A percentile compares a stretch with the other conserved stretches of the same genome.
These are phyloP conservation scores for Yamadazyma olivae DNA, from an alignment of 805 yeast genomes.

Conservation along the genomic window DNA sequence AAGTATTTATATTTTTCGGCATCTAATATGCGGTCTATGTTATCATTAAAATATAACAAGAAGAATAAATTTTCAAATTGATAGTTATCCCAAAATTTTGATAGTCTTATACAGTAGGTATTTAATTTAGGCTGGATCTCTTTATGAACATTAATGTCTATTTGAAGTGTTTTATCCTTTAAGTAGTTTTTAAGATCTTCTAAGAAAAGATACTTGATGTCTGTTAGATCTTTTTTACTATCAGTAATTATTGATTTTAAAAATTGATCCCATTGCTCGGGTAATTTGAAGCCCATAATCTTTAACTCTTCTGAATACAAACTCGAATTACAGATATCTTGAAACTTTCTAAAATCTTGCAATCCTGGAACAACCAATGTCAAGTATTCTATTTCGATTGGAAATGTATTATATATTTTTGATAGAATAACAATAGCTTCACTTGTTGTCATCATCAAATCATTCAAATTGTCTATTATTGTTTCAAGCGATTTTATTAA, in stretches of 20 bases:
- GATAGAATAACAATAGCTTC: slow-evolving; percentile 3
- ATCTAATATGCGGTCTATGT: slow-evolving; percentile 3
- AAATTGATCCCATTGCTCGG: slow-evolving; percentile 8
- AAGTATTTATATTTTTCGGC: neutral
- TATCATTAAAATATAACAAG: slow-evolving; percentile 5
- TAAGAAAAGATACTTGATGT: neutral
- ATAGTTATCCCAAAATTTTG: slow-evolving; percentile 10
- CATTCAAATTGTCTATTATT: neutral
- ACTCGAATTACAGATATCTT: slow-evolving; percentile 2
- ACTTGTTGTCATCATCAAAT: slow-evolving; percentile 3
- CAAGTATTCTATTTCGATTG: slow-evolving; percentile 7
- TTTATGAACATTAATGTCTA: neutral
- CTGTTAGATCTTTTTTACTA: too few relatives aligned
- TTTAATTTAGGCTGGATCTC: slow-evolving; percentile 1
- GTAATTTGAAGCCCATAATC: slow-evolving; percentile 6
- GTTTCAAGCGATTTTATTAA: neutral
- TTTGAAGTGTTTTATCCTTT: neutral
- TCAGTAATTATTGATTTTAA: neutral
- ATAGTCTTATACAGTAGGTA: slow-evolving; percentile 1
- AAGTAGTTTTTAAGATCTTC: slow-evolving; percentile 6
- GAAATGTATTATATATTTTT: neutral
- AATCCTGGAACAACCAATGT: neutral
- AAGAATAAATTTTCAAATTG: slow-evolving; percentile 10
- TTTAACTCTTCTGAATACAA: slow-evolving; percentile 8
- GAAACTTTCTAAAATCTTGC: slow-evolving; percentile 3